These are phyloP conservation scores for Papiliotrema laurentii DNA, from an alignment of 1,284 basidiomycete species.

Conservation along the genomic window DNA sequence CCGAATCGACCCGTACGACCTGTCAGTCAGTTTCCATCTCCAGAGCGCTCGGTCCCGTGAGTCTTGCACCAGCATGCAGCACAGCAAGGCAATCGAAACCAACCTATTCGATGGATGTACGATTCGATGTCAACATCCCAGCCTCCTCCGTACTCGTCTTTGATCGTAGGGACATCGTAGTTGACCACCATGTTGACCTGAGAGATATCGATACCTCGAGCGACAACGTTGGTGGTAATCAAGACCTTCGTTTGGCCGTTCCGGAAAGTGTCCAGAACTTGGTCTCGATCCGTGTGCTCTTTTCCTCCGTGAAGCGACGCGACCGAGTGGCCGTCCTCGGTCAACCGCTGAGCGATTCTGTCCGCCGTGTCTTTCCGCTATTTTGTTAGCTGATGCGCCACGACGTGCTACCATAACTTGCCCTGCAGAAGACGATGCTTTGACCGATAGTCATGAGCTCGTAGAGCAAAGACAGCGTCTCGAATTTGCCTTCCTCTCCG, in stretches of 20 bases:
- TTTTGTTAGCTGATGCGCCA: neutral
- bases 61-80: neutral
- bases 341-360: slow-evolving; percentile 85
- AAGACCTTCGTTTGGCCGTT: slow-evolving; percentile 95
- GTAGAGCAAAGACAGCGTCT: slow-evolving; percentile 89
- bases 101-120: slow-evolving; percentile 96
- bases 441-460: slow-evolving; percentile 89
- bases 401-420: no score
- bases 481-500: slow-evolving; percentile 88
- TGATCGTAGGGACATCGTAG: slow-evolving; percentile 88
- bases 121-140: slow-evolving; percentile 82
- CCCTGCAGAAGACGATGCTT: slow-evolving; percentile 94
- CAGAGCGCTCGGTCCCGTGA: slow-evolving; percentile 1
- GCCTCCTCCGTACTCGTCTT: slow-evolving; percentile 40
- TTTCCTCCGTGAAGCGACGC: slow-evolving; percentile 94
- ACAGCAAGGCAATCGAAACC: no score
- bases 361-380: slow-evolving; percentile 89
- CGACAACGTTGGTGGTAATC: slow-evolving; percentile 98
- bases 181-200: slow-evolving; percentile 99
- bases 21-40: slow-evolving; percentile 35
- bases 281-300: slow-evolving; percentile 80
- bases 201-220: slow-evolving; percentile 95
- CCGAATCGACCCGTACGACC: slow-evolving; percentile 94
- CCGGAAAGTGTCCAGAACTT: slow-evolving; percentile 90
- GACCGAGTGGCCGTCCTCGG: slow-evolving; percentile 89